Base-by-base conservation (phyloP, 495 filamentous ascomycete species). In the Tuber indicum region DNA sequence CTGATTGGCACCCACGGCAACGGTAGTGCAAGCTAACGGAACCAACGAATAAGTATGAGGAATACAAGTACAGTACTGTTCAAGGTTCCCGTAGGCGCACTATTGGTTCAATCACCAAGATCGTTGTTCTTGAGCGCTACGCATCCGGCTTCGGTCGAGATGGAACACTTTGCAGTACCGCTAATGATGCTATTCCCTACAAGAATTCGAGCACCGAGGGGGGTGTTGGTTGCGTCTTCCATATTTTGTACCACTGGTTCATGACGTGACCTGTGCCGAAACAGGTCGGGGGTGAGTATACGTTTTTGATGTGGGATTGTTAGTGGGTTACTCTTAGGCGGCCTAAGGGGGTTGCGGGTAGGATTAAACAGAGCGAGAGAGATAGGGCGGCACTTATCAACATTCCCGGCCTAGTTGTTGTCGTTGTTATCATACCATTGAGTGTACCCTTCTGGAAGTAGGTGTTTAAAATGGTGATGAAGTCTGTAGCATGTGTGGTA, bases 171-270 rank as follows among this genome's bases (percentile, higher is more conserved):
- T 3, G 44, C 85, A 74, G 80, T 81, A 21, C 84, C 83, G 36
- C 83, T 83, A 83, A 91, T 92, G 39, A 85, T 85, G 79, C 87
- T 89, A 74, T 86, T 88, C 85, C 92, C 86, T 46, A 91, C 88
- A n/a, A 91, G 85, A 19, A 91, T 83, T 84, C 91, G 89, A 43
- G 90, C 90, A 47, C 89, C 90, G 73, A 89, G 84, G 43, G 90
- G 87, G 16, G 89, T 88, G 85, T 92, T 91, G 84, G 91, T 87
- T 42, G 88, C 89, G 62, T 88, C 87, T 76, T 78, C 82, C 75
- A 89, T 86, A 74, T 86, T 84, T 85, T 79, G 83, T 76, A 79
- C 78, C 62, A 79, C 42, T 42, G 23, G 10, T 80, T 80, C 74
- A 74, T 79, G 45, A 76, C 47, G 52, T 80, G 70, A 23, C 78